Evolutionary conservation across 345 rosid genomes (phyloP).

Genomic region (Atalantia buxifolia): DNA sequence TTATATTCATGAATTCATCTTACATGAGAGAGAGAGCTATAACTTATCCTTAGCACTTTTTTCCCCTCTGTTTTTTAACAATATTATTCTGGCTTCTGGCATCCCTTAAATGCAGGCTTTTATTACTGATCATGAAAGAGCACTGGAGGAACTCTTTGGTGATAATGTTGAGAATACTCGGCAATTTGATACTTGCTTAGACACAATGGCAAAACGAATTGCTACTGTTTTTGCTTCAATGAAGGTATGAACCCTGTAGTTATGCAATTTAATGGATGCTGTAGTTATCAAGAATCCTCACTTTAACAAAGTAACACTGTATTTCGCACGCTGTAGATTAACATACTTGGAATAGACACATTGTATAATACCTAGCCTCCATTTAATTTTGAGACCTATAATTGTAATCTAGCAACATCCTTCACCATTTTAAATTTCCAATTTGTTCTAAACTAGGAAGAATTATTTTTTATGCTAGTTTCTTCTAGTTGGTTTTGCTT

Average conservation of each 20-base stretch:
- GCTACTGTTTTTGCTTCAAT: conserved; percentile 92
- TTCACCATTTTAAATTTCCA: not conserved
- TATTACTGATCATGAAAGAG: conserved; percentile 84
- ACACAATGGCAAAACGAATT: conserved; percentile 76
- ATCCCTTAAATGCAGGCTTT: conserved; percentile 57
- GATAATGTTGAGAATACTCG: conserved; percentile 55
- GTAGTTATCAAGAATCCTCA: no score
- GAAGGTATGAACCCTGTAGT: conserved; percentile 41
- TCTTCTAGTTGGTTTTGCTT: not conserved
- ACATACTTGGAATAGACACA: conserved; percentile 8
- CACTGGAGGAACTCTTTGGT: conserved; percentile 61
- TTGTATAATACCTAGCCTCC: not conserved
- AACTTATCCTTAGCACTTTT: not conserved
- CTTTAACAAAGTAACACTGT: no score
- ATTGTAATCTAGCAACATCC: not conserved
- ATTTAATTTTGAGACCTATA: not conserved
- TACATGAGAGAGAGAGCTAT: not conserved
- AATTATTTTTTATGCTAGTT: not conserved
- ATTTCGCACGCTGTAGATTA: not conserved
- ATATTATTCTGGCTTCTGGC: conserved; percentile 13
- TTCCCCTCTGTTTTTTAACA: not conserved
- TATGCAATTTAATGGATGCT: not conserved
- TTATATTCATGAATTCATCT: not conserved
- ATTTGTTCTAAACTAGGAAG: not conserved
- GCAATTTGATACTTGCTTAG: conserved; percentile 62